Evolutionary conservation across 169 alveolate species (phyloP).

Genomic region (Cryptosporidium meleagridis): DNA sequence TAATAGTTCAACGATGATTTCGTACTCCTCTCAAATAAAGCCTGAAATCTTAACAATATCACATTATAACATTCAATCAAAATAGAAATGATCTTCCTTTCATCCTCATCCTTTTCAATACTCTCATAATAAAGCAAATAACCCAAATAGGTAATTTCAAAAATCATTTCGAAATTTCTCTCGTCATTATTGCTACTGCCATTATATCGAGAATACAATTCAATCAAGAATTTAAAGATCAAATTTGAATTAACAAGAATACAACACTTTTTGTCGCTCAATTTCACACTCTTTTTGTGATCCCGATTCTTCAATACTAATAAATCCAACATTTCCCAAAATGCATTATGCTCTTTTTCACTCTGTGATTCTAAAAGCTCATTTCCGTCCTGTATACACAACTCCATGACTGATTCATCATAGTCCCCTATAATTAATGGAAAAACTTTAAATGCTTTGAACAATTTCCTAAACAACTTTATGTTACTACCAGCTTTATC

Average conservation of each 20-base stretch:
- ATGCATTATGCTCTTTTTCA: neutral
- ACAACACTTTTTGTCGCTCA: neutral
- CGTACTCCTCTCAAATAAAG: neutral
- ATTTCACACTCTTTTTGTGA: neutral
- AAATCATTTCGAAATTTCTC: neutral
- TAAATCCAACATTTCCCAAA: slow-evolving; percentile 12
- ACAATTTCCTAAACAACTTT: neutral
- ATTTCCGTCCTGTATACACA: neutral
- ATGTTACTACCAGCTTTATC: neutral
- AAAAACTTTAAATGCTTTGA: neutral
- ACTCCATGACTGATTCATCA: neutral
- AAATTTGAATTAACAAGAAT: slow-evolving; percentile 30
- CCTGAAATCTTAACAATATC: slow-evolving; percentile 2
- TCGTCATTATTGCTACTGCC: neutral
- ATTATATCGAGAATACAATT: neutral
- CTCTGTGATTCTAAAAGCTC: neutral
- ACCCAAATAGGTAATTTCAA: neutral
- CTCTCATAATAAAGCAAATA: slow-evolving; percentile 21
- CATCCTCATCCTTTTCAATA: neutral
- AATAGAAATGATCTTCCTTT: neutral
- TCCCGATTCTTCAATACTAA: neutral
- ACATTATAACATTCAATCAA: slow-evolving; percentile 8
- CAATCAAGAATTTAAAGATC: neutral
- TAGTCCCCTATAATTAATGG: neutral
- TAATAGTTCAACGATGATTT: neutral